Conservation (phyloP, 139 green algal genomes). For the Coelastrella sp. region DNA sequence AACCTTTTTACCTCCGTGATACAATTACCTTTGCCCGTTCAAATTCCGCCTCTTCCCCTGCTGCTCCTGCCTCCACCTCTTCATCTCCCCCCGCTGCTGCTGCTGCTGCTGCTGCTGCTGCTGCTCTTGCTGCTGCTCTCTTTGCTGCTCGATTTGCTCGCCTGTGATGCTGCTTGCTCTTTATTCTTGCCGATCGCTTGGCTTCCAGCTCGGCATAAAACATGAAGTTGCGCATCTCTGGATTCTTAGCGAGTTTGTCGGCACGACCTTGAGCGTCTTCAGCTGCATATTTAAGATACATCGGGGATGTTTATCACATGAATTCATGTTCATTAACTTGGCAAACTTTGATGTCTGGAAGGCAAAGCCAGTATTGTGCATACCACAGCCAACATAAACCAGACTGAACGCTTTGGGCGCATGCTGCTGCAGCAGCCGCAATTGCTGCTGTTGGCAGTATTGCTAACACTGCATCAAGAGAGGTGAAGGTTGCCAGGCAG, state of each 20-base stretch:
- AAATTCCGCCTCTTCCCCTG: slow-evolving; percentile 79
- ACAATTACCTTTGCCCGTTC: slow-evolving; percentile 69
- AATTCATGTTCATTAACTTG: too few species aligned
- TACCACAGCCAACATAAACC: too few species aligned
- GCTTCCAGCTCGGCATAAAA: slow-evolving; percentile 94
- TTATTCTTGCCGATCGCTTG: slow-evolving; percentile 76
- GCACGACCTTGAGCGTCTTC: slow-evolving; percentile 83
- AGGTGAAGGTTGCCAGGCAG: too few species aligned
- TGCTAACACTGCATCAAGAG: too few species aligned
- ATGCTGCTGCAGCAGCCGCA: too few species aligned
- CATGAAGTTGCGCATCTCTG: slow-evolving; percentile 88
- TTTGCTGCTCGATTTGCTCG: slow-evolving; percentile 67
- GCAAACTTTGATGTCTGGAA: too few species aligned
- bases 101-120: not conserved
- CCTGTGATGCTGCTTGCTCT: slow-evolving; percentile 81
- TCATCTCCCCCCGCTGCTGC: slow-evolving; percentile 43
- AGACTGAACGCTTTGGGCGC: too few species aligned
- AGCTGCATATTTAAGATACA: too few species aligned
- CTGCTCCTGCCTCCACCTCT: slow-evolving; percentile 45
- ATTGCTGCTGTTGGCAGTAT: too few species aligned
- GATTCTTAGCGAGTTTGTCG: slow-evolving; percentile 79
- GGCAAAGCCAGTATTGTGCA: too few species aligned
- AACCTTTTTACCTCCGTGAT: too few species aligned
- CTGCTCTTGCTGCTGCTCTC: slow-evolving; percentile 29
- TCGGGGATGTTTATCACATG: too few species aligned